Evolutionary conservation across 148 eudicot species (phyloP).

Genomic region (Camellia japonica): DNA sequence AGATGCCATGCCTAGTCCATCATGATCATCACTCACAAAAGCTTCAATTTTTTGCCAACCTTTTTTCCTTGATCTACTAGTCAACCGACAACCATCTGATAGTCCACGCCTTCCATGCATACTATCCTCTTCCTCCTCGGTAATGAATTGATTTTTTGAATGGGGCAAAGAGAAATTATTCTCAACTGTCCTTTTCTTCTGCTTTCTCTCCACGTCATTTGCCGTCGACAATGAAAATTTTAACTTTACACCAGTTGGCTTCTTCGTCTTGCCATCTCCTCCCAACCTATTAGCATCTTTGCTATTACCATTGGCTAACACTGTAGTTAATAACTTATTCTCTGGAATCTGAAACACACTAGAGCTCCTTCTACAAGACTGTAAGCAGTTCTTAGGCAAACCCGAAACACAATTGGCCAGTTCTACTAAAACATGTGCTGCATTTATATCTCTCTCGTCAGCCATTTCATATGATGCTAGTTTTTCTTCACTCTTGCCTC

Average conservation of each 20-base stretch:
- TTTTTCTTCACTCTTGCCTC: conserved; percentile 33
- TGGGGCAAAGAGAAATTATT: conserved; percentile 16
- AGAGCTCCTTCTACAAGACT: conserved; percentile 28
- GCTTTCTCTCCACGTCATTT: conserved; percentile 37
- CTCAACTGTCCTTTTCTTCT: conserved; percentile 34
- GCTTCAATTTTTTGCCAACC: conserved; percentile 23
- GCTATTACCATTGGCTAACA: not conserved
- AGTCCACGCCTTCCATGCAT: conserved; percentile 18
- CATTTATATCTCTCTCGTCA: conserved; percentile 34
- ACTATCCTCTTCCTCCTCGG: conserved; percentile 40
- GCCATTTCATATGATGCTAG: conserved; percentile 35
- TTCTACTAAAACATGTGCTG: conserved; percentile 10
- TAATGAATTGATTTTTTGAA: conserved; percentile 20
- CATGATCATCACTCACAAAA: conserved; percentile 21
- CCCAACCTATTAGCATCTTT: conserved; percentile 12
- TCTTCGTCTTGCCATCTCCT: conserved; percentile 33
- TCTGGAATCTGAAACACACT: conserved; percentile 7
- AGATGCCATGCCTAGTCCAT: not conserved
- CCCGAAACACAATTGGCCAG: conserved; percentile 13
- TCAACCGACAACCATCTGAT: conserved; percentile 13
- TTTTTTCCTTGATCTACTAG: conserved; percentile 14
- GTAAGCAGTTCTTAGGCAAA: not conserved
- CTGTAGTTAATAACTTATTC: not conserved
- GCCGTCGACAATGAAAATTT: conserved; percentile 34
- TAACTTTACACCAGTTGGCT: conserved; percentile 32